Conservation (phyloP, 768 basidiomycete genomes). For the Lepiota venenata region DNA sequence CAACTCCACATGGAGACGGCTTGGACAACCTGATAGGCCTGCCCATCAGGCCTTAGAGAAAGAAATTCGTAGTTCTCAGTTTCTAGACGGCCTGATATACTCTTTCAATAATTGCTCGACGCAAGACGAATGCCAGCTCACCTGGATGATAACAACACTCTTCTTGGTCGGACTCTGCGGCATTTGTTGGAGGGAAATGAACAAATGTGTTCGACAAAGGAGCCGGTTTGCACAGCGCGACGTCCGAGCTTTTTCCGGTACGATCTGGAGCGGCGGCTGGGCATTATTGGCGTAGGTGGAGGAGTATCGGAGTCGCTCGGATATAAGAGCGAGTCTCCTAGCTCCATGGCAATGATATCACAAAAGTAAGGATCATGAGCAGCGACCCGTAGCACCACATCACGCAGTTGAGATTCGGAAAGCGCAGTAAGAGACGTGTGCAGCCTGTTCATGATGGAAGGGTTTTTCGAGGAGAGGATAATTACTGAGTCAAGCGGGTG, state of each 20-base stretch:
- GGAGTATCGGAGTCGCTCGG: conserved; percentile 5
- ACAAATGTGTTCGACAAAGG: conserved; percentile 6
- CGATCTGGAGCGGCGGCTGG: conserved; percentile 9
- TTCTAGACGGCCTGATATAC: conserved; percentile 29
- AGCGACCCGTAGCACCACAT: conserved; percentile 35
- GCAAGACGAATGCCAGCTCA: conserved; percentile 16
- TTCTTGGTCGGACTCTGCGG: conserved; percentile 7
- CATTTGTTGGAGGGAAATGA: conserved; percentile 2
- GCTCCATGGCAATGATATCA: conserved; percentile 35
- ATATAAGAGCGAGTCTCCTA: conserved; percentile 18
- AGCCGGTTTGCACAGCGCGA: background rate
- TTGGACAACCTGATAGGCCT: conserved; percentile 26
- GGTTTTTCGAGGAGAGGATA: conserved; percentile 9
- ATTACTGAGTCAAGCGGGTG: conserved; percentile 19
- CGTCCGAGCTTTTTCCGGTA: conserved; percentile 15
- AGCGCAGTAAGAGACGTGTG: conserved; percentile 33
- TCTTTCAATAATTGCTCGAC: background rate
- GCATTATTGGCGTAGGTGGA: conserved; percentile 15
- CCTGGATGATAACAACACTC: conserved; percentile 34
- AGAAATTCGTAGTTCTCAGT: conserved; percentile 39
- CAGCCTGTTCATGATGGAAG: conserved; percentile 18
- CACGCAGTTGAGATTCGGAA: conserved; percentile 35
- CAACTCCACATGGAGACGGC: conserved; percentile 45
- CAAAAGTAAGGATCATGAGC: conserved; percentile 31
- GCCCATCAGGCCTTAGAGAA: conserved; percentile 31